A percentile compares a stretch with the other conserved stretches of the same genome.
phyloP scores from a whole-genome alignment of 2,329 filamentous ascomycete species.

The Pseudogymnoascus sp. region DNA sequence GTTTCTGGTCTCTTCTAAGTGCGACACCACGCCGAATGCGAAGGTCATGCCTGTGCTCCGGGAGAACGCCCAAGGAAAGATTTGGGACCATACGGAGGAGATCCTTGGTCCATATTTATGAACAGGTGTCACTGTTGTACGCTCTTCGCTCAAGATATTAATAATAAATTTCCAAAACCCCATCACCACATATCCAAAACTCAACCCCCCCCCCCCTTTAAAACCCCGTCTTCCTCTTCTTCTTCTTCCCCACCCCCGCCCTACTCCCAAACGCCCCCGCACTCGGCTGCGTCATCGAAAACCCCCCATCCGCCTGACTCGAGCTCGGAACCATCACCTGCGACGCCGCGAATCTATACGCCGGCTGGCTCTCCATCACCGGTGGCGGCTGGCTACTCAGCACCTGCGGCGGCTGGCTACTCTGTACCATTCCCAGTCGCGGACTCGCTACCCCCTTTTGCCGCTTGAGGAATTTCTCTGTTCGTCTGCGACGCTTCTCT shows the following conservation, averaged over 20 bases:
- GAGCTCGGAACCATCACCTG: background rate
- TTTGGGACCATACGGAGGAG: constrained; percentile 31
- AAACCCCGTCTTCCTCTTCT: constrained; percentile 37
- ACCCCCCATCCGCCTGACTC: constrained; percentile 20
- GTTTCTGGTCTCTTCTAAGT: constrained; percentile 30
- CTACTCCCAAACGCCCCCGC: constrained; percentile 41
- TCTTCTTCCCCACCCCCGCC: constrained; percentile 33
- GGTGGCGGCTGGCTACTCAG: background rate
- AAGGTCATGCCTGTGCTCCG: constrained; percentile 26
- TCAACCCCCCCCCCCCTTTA: constrained; percentile 9
- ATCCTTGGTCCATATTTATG: constrained; percentile 22
- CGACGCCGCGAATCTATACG: background rate
- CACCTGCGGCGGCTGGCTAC: background rate
- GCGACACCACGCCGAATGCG: constrained; percentile 28
- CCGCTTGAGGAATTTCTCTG: constrained; percentile 25
- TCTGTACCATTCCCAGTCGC: background rate
- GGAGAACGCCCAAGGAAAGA: constrained; percentile 23
- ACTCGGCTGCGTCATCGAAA: constrained; percentile 39
- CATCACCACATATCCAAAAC: constrained; percentile 3
- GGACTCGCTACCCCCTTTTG: constrained; percentile 15
- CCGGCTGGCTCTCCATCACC: background rate
- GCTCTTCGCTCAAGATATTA: background rate
- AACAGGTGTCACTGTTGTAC: background rate
- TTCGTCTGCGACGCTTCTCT: constrained; percentile 22
- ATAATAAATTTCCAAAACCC: background rate